Evolutionary conservation across 2,329 filamentous ascomycete genomes (phyloP).

Genomic region (Gaeumannomyces sp.): DNA sequence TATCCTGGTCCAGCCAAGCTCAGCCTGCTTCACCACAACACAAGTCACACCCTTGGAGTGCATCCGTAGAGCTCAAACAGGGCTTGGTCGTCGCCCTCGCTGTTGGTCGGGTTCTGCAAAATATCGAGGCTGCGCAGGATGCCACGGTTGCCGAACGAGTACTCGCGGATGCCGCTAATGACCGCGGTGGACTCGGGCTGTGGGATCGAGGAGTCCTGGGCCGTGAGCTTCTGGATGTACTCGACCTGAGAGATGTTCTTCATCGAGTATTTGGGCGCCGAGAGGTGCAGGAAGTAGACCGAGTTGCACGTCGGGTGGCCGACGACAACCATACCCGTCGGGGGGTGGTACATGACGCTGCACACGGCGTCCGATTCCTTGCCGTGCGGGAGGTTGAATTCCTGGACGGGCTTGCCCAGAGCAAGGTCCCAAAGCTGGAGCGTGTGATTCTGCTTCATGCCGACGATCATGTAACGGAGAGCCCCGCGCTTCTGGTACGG

Average conservation of each 20-base stretch:
- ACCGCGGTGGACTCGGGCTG: constrained; percentile 93
- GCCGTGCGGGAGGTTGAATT: constrained; percentile 91
- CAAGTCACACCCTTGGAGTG: constrained; percentile 96
- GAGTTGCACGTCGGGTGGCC: constrained; percentile 96
- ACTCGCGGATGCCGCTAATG: constrained; percentile 93
- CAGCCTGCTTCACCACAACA: constrained; percentile 75
- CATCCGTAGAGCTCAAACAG: constrained; percentile 97
- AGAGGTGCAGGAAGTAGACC: constrained; percentile 93
- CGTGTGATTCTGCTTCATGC: constrained; percentile 98
- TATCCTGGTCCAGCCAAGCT: constrained; percentile 90
- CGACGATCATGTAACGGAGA: constrained; percentile 90
- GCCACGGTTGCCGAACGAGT: constrained; percentile 83
- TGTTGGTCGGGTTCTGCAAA: constrained; percentile 61
- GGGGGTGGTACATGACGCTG: constrained; percentile 89
- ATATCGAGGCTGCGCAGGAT: constrained; percentile 86
- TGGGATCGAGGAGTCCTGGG: constrained; percentile 65
- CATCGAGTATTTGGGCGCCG: constrained; percentile 86
- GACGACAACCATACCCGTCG: constrained; percentile 87
- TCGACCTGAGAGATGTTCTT: constrained; percentile 78
- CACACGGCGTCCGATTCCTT: constrained; percentile 98
- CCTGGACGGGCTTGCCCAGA: constrained; percentile 90
- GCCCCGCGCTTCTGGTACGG: constrained; percentile 87
- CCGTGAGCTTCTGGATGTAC: constrained; percentile 73
- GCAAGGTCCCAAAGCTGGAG: constrained; percentile 97
- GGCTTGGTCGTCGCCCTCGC: constrained; percentile 61